phyloP scores from a whole-genome alignment of 345 rosid genomes.

The Euphorbia pulcherrima region DNA sequence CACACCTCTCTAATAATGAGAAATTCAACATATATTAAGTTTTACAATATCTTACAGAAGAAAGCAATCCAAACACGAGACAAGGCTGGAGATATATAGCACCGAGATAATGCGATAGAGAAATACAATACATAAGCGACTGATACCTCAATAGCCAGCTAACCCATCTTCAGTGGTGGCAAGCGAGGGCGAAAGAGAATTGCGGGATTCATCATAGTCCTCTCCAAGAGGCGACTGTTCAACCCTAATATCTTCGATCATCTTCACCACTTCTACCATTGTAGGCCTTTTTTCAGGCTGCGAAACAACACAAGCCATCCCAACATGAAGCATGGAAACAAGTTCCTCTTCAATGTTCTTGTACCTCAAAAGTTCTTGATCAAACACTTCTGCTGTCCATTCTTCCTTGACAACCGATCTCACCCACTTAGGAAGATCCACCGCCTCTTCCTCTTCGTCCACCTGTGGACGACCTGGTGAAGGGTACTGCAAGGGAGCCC shows the following conservation, averaged over 20 bases:
- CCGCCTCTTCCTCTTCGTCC: conserved; percentile 53
- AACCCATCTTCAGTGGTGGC: conserved; percentile 82
- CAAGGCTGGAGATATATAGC: conserved; percentile 11
- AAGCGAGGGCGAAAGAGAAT: conserved; percentile 79
- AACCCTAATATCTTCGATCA: conserved; percentile 86
- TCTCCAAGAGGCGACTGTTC: conserved; percentile 95
- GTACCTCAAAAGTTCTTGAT: conserved; percentile 86
- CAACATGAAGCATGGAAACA: conserved; percentile 87
- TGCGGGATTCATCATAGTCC: conserved; percentile 84
- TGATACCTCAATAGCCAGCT: conserved; percentile 30
- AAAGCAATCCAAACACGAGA: conserved; percentile 7
- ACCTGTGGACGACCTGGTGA: conserved; percentile 60
- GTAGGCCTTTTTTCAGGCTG: conserved; percentile 82
- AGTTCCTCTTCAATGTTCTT: conserved; percentile 92
- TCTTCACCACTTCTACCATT: conserved; percentile 75
- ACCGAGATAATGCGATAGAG: conserved; percentile 29
- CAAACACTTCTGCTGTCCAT: conserved; percentile 98
- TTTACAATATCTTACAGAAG: conserved; percentile 15
- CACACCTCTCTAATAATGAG: conserved; percentile 8
- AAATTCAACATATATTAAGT: not conserved
- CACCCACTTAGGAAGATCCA: conserved; percentile 91
- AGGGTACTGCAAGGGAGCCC: conserved; percentile 65
- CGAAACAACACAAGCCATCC: conserved; percentile 67
- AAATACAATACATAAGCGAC: not conserved
- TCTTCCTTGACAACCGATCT: conserved; percentile 91